Evolutionary conservation across 192 early-diverging fungal species (phyloP).

Genomic region (Backusella parvicylindrica): DNA sequence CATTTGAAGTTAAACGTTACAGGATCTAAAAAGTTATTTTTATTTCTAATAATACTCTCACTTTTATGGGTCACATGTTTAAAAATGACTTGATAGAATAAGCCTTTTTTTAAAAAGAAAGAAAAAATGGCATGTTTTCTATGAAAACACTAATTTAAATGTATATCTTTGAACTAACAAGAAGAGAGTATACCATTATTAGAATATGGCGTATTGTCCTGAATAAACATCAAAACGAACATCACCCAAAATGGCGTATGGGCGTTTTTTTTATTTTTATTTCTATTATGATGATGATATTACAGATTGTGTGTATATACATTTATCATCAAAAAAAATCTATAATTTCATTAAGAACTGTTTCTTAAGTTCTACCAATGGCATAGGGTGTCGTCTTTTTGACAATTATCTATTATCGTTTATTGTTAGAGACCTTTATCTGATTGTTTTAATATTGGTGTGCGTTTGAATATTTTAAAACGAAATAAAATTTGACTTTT

Average conservation of each 20-base stretch:
- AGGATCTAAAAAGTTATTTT: neutral
- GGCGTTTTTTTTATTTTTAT: too few species aligned
- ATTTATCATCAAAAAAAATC: too few species aligned
- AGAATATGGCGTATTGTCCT: neutral
- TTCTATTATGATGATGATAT: too few species aligned
- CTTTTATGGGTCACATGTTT: neutral
- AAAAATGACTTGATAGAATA: neutral
- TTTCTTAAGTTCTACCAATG: neutral
- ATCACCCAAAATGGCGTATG: too few species aligned
- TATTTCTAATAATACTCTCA: neutral
- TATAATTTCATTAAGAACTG: too few species aligned
- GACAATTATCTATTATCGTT: neutral
- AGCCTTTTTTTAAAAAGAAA: neutral
- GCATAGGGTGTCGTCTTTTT: neutral
- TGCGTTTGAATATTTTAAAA: too few species aligned
- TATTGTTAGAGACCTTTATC: neutral
- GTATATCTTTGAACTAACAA: neutral
- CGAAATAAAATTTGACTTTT: too few species aligned
- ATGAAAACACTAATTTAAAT: neutral
- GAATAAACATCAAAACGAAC: too few species aligned
- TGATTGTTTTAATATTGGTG: too few species aligned
- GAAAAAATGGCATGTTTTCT: too few species aligned
- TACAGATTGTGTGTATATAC: too few species aligned
- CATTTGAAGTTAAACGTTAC: neutral
- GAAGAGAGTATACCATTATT: neutral